Evolutionary conservation across 768 basidiomycete genomes (phyloP), one percentile per base, ranked within the genome.

Genomic region (Rhodocollybia butyracea): DNA sequence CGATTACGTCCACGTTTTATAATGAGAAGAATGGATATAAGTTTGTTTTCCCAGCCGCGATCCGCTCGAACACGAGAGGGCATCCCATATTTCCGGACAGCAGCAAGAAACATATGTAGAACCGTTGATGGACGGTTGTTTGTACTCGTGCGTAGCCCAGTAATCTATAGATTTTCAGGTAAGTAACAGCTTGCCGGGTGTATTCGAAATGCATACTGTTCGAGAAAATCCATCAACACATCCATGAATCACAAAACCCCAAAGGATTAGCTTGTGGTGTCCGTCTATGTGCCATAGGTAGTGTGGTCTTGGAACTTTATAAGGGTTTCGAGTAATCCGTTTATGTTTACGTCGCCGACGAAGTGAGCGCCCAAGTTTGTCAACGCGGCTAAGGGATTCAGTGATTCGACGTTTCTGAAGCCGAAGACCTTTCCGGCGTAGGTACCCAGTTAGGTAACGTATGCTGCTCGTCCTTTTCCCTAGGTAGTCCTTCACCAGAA

Each of bases 141-240:
- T 13, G 57, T 58, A 34, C 39, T 46, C 5, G 61, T 59, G 17
- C 45, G 43, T 5, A 63, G 38, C 1, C 51, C 61, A 1, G 54
- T 56, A 24, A 61, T 42, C 61, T 59, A 54, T 12, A 7, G 15
- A 27, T 21, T 13, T 10, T 26, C n/a, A 19, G 38, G n/a, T n/a
- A 54, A 36, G 10, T 8, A 17, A 47, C 19, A 6, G 46, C 13
- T 7, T 29, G 32, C 2, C 31, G 7, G 34, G 8, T 31, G 21
- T 19, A 24, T 12, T 15, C 32, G 39, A 11, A 30, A 55, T 60
- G n/a, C 41, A n/a, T n/a, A 70, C 69, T 17, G 63, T 69, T 10
- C 64, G 59, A 51, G 59, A 63, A 57, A 62, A 70, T 0, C 71
- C 71, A 59, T 73, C 68, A 40, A 66, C 54, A 50, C 64, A 55